Percentiles rank a stretch among this genome's conserved stretches.
Evolutionary conservation across 257 asterid genomes (phyloP).

Genomic region (Cynanchum wilfordii): DNA sequence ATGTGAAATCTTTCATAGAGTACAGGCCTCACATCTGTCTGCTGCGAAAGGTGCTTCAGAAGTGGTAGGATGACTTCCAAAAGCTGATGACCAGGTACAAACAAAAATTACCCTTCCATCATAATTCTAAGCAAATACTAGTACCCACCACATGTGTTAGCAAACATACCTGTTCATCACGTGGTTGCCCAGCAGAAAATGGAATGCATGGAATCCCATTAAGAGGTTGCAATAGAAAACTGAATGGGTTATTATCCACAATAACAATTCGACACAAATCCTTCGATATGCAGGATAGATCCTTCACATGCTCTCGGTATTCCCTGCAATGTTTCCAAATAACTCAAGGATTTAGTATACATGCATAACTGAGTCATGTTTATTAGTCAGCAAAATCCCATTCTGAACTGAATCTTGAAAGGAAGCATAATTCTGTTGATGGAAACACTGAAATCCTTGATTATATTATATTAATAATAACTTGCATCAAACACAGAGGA

Average conservation of each 20-base stretch:
- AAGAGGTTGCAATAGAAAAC: constrained; percentile 88
- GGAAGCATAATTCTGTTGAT: not conserved
- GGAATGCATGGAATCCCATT: constrained; percentile 91
- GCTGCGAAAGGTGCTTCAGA: constrained; percentile 79
- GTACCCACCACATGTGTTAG: not conserved
- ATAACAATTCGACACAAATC: constrained; percentile 68
- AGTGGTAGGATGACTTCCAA: constrained; percentile 86
- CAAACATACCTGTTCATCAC: constrained; percentile 61
- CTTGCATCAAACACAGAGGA: constrained; percentile 1
- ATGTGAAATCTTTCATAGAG: constrained; percentile 79
- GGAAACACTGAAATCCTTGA: constrained; percentile 1
- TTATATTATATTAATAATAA: not conserved
- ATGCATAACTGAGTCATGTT: not conserved
- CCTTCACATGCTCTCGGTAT: constrained; percentile 88
- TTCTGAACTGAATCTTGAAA: not conserved
- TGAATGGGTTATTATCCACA: constrained; percentile 94
- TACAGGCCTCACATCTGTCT: constrained; percentile 67
- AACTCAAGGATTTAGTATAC: not conserved
- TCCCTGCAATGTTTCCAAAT: constrained; percentile 49
- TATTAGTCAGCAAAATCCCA: not conserved
- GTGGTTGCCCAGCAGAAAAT: constrained; percentile 60
- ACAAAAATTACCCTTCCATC: constrained; percentile 14
- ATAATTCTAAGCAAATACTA: not conserved
- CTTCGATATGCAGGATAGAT: constrained; percentile 64
- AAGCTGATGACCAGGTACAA: constrained; percentile 45